Evolutionary conservation across 768 basidiomycete genomes (phyloP), one percentile per base, ranked within the genome.

Genomic region (Phaeotremella fagi): DNA sequence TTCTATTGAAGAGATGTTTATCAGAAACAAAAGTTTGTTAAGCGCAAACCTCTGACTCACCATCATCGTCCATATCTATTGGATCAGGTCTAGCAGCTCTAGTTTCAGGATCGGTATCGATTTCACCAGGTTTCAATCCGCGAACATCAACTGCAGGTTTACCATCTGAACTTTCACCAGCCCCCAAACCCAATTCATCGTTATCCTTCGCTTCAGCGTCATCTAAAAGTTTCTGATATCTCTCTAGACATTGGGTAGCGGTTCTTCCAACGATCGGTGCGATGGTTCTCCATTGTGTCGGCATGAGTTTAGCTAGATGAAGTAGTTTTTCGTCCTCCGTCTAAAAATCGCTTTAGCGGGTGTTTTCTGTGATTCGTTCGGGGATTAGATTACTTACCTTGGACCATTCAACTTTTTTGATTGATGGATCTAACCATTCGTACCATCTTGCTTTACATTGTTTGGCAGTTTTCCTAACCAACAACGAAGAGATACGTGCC

Each of bases 401-500:
- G 42, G 92, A 95, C 95, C 95, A 99, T 75, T 98, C 95, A 16
- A 94, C 97, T 80, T 99, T 99, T 77, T 97, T 97, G 77, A 98
- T 99, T 47, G 90, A 92, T 4, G 95, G 95, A 77, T 99, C 95
- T 45, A 98, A 78, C 95, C 95, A 98, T 77, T 97, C 94, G 71
- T 94, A 97, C 94, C 94, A 98, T 62, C 75, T 66, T 3, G 76
- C 78, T 76, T 99, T 99, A 79, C 95, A 99, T 78, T 99, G 95
- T 73, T 99, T 99, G 11, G 95, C 92, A 1, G 95, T 99, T 77
- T 99, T 99, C 61, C 95, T 84, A 29, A 98, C 95, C 47, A 99
- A 83, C 26, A 99, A 80, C 27, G 94, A 98, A 11, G 91, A 95
- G 72, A 99, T 98, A 66, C 94, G 90, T 24, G 94, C 94, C 92